Base-by-base conservation (phyloP, 768 basidiomycete genomes). In the Boletus insuetus region DNA sequence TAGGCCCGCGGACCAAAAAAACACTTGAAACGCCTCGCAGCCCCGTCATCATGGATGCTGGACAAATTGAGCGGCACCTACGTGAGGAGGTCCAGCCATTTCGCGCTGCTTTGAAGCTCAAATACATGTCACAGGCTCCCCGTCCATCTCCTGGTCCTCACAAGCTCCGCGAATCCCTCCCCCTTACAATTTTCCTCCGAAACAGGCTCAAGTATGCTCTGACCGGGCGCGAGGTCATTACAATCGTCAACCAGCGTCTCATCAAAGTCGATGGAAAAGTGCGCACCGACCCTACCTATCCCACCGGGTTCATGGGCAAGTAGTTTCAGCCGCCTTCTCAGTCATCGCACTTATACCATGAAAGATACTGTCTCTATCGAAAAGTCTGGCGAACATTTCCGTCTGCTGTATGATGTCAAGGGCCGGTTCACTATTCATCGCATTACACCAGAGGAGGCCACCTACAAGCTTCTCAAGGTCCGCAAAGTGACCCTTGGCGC, bases 361-460 rank as follows among this genome's bases (percentile, higher is more conserved):
- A 32, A 22, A 96, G 96, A 99, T 75, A 96, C 98, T 61, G 83
- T 99, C 73, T 85, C 92, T 57, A 91, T 99, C 60, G 96, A 99
- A 77, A 96, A 97, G 75, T 98, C 96, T 24, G 91, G 89, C 77
- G 97, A 99, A 77, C 89, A 98, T 82, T 99, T 98, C 89, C 96
- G 97, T 75, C 85, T 98, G 57, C 82, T 99, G 41, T 98, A 98
- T 82, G 97, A 98, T 73, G 87, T 98, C 77, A 99, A 99, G 82
- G 97, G 97, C 64, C 97, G 97, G 64, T 99, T 99, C 82, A 91
- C 94, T 64, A 96, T 98, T 74, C 97, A 99, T 82, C 93, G 97
- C 68, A 98, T 99, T 83, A 94, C 94, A 51, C 83, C 89, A 40
- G 97, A 98, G 77, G 97, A 99, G 76, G 94, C 96, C 46, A 79